Percentiles rank a stretch among this genome's conserved stretches.
These are phyloP conservation scores for Chrysopogon serrulatus DNA, from an alignment of 176 grass and related monocot species.

Conservation along the genomic window DNA sequence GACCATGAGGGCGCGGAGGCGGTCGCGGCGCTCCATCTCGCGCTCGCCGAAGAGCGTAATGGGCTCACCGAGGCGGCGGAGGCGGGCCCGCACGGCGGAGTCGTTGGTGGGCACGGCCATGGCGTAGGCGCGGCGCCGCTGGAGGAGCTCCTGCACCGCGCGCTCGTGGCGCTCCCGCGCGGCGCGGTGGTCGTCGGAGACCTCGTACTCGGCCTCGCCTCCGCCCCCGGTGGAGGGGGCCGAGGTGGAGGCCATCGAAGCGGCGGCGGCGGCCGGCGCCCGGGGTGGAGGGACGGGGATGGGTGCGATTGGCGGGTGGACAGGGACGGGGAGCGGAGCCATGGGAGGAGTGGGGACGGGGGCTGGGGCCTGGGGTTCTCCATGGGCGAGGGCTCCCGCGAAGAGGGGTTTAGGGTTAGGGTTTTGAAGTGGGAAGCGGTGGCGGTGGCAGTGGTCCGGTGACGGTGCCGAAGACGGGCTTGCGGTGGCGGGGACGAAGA, in stretches of 20 bases:
- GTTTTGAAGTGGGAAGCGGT: conserved; percentile 7
- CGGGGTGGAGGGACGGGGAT: conserved; percentile 49
- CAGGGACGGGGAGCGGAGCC: conserved; percentile 34
- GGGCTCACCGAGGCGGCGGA: conserved; percentile 85
- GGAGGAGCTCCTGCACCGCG: conserved; percentile 86
- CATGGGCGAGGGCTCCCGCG: conserved; percentile 14
- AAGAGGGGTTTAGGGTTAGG: conserved; percentile 26
- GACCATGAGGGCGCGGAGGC: conserved; percentile 77
- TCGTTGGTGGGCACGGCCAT: conserved; percentile 97
- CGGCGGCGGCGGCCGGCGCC: neutral
- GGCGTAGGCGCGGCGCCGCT: conserved; percentile 81
- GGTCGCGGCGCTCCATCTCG: conserved; percentile 90
- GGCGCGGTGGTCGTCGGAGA: conserved; percentile 78
- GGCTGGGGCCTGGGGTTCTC: conserved; percentile 41
- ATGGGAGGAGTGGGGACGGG: conserved; percentile 5
- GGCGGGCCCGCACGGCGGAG: conserved; percentile 67
- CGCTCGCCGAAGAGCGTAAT: conserved; percentile 84
- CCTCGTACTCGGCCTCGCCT: conserved; percentile 61
- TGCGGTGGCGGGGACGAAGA: neutral
- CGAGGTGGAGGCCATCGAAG: conserved; percentile 3
- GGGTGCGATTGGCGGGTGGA: conserved; percentile 54
- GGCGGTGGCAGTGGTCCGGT: neutral
- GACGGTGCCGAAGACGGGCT: neutral
- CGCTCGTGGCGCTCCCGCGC: conserved; percentile 94
- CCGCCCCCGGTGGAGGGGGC: neutral